Evolutionary conservation across 1,139 yeast genomes (phyloP).

Genomic region (Geotrichum armillariae): DNA sequence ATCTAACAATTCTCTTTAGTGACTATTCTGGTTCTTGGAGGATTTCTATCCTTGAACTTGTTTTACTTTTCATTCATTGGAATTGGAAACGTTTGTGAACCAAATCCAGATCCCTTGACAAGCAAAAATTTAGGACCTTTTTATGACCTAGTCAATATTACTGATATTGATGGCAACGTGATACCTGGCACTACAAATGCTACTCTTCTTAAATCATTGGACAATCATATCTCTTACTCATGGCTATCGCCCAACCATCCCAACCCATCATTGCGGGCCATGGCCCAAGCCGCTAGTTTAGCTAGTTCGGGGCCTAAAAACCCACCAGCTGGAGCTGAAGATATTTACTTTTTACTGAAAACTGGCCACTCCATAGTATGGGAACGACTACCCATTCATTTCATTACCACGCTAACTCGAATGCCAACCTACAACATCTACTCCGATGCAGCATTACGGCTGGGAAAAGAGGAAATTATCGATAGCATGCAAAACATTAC

Average conservation of each 20-base stretch:
- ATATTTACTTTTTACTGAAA: conserved; percentile 38
- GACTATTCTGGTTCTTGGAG: too few relatives aligned
- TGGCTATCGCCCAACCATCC: conserved; percentile 12
- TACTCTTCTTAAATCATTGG: not conserved
- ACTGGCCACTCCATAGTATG: conserved; percentile 41
- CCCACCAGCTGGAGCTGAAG: conserved; percentile 27
- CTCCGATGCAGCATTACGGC: conserved; percentile 36
- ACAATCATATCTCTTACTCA: conserved; percentile 3
- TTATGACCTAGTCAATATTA: conserved; percentile 9
- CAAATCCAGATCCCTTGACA: too few relatives aligned
- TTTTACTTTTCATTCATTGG: too few relatives aligned
- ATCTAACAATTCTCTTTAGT: too few relatives aligned
- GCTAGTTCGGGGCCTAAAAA: not conserved
- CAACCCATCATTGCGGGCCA: not conserved
- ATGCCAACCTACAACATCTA: conserved; percentile 39
- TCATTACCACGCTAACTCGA: conserved; percentile 38
- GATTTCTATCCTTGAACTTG: too few relatives aligned
- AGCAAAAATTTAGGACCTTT: conserved; percentile 13
- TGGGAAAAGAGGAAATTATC: conserved; percentile 38
- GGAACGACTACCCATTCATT: conserved; percentile 42
- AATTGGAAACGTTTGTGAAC: too few relatives aligned
- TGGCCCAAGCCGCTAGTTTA: not conserved
- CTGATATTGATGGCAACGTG: conserved; percentile 2
- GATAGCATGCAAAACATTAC: conserved; percentile 38
- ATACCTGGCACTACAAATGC: conserved; percentile 6